A percentile compares a stretch with the other conserved stretches of the same genome.
Conservation (phyloP, 2,329 filamentous ascomycete species). For the Sporothrix pseudoabietina region DNA sequence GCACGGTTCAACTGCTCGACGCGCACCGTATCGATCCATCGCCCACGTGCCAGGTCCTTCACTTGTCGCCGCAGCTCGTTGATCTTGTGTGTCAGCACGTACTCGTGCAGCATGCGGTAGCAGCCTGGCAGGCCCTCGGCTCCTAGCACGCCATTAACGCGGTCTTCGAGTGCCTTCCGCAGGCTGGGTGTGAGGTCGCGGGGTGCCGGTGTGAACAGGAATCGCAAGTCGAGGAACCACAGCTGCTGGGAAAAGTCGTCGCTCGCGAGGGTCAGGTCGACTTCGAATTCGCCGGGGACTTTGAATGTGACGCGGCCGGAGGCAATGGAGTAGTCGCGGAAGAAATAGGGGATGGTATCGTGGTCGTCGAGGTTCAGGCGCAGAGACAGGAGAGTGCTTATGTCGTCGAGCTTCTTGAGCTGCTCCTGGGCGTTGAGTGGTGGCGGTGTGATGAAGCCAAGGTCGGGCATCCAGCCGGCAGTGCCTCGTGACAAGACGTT, state of each 20-base stretch:
- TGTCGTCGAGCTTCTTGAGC: slow-evolving; percentile 71
- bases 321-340: slow-evolving; percentile 74
- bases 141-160: slow-evolving; percentile 70
- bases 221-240: slow-evolving; percentile 91
- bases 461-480: slow-evolving; percentile 77
- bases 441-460: slow-evolving; percentile 76
- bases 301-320: slow-evolving; percentile 89
- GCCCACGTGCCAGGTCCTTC: slow-evolving; percentile 63
- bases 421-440: slow-evolving; percentile 71
- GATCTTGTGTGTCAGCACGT: slow-evolving; percentile 88
- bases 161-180: slow-evolving; percentile 66
- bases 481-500: slow-evolving; percentile 79
- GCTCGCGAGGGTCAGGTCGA: slow-evolving; percentile 87
- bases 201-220: slow-evolving; percentile 73
- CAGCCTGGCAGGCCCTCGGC: slow-evolving; percentile 75
- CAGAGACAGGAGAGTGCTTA: slow-evolving; percentile 81
- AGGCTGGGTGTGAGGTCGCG: slow-evolving; percentile 62
- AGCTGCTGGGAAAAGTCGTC: slow-evolving; percentile 83
- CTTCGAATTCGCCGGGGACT: slow-evolving; percentile 82
- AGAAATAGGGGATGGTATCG: slow-evolving; percentile 71
- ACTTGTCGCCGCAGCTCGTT: slow-evolving; percentile 79
- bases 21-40: slow-evolving; percentile 77
- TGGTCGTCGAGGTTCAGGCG: slow-evolving; percentile 84
- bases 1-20: slow-evolving; percentile 80
- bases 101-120: slow-evolving; percentile 84